Base-by-base conservation (phyloP, 768 basidiomycete genomes). In the Lentinula lateritia region DNA sequence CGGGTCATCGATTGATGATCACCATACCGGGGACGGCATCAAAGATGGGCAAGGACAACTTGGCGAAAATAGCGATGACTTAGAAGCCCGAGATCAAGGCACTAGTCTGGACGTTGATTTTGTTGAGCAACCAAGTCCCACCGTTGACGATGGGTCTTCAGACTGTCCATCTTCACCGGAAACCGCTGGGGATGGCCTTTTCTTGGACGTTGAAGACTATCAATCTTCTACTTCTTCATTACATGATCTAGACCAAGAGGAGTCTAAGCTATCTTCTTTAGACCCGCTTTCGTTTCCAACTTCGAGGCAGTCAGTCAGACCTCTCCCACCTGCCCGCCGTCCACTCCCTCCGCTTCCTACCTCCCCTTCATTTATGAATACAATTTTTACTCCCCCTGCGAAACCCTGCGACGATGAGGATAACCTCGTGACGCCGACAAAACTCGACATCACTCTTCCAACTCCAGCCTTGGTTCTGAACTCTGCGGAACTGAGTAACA, bases 261-360 rank as follows among this genome's bases (percentile, higher is more conserved):
- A 56, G 2, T 28, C 8, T 16, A 52, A 42, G 18, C 28, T 23
- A 16, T 63, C 58, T 18, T 48, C n/a, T 39, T 23, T 34, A 7
- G 23, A 12, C 20, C 41, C 39, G 34, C 62, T 39, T 39, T 63
- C 62, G 18, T 2, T 43, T 34, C 55, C 36, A 32, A 60, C 50
- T 13, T 18, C 57, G 0, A 20, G 48, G 23, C n/a, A 20, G 7
- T 28, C 57, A 10, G 20, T 23, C 18, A 43, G 34, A 12, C 55
- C 48, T 36, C 62, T 54, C 50, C 62, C 58, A n/a, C 57, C 62
- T 36, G 58, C 62, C 18, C 57, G 57, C 42, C 62, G 62, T 10
- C 58, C 58, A 32, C 42, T 60, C 15, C 62, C 62, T 20, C 52
- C 34, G 12, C 53, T 63, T 46, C 62, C 62, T n/a, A n/a, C 23